Evolutionary conservation across 352 stramenopile species (phyloP).

Genomic region (Pythium chondricola): DNA sequence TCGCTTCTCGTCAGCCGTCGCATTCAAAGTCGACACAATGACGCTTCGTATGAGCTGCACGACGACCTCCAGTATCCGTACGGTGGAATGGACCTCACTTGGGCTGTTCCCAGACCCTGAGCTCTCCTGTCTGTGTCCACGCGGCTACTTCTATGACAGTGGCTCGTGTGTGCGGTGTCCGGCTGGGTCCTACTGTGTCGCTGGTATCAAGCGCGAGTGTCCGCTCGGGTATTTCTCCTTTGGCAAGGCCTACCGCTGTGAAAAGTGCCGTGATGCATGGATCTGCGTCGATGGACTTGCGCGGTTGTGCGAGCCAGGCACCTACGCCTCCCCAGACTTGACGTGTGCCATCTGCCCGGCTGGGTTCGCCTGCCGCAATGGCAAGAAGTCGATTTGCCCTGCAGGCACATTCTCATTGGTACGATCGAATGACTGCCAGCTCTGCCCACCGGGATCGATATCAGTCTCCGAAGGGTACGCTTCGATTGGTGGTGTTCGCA

Average conservation of each 20-base stretch:
- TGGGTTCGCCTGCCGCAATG: conserved; percentile 54
- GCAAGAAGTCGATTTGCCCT: conserved; percentile 35
- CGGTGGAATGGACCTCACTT: conserved; percentile 45
- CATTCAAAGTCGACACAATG: conserved; percentile 30
- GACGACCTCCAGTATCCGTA: conserved; percentile 19
- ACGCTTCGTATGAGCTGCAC: conserved; percentile 36
- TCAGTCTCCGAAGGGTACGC: conserved; percentile 33
- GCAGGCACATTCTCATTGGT: conserved; percentile 35
- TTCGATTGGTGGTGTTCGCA: not conserved
- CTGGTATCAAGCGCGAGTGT: conserved; percentile 45
- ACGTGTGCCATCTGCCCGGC: conserved; percentile 37
- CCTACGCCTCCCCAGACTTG: conserved; percentile 31
- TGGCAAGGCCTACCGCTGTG: conserved; percentile 40
- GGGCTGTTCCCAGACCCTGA: conserved; percentile 47
- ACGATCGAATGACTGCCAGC: conserved; percentile 41
- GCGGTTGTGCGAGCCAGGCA: conserved; percentile 46
- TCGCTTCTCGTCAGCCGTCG: conserved; percentile 13
- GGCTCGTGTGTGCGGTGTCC: conserved; percentile 42
- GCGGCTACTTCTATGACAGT: conserved; percentile 44
- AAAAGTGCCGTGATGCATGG: conserved; percentile 51
- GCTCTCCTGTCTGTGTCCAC: conserved; percentile 47
- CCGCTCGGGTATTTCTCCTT: conserved; percentile 50
- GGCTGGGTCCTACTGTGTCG: conserved; percentile 49
- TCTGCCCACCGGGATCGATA: conserved; percentile 53
- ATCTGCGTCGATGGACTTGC: conserved; percentile 53